Base-by-base conservation (phyloP, 2,329 filamentous ascomycete genomes). In the Ophiostoma sp. region DNA sequence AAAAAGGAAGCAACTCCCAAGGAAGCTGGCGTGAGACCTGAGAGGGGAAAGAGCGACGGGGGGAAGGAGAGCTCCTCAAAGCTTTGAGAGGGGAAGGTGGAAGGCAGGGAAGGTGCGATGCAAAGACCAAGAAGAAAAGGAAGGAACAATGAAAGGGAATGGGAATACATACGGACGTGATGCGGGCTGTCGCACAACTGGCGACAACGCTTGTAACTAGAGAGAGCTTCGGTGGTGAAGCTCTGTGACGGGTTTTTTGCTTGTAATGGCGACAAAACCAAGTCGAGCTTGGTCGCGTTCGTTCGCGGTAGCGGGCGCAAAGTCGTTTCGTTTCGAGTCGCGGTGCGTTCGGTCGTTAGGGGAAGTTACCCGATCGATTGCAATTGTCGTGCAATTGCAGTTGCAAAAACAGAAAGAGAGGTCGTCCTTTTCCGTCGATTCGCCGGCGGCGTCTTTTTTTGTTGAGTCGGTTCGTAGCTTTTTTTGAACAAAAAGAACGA, bases 271-370 rank as follows among this genome's bases (percentile, higher is more conserved):
- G 36, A 66, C 59, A 64, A 19, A 45, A 45, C 61, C 61, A 66
- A 66, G 61, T 25, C 61, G 61, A 66, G 61, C 61, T 45, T 66
- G 61, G 61, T 66, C 61, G 61, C 61, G 61, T 66, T 66, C 61
- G 61, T 66, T 66, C 36, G 39, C 61, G 61, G 22, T 45, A 45
- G 22, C n/a, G 42, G 45, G 31, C 64, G 64, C 25, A 52, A 69
- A 28, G 22, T 48, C 59, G 61, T 45, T 17, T n/a, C n/a, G n/a
- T n/a, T 36, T 36, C 22, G 50, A 19, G 36, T 66, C 12, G 36
- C 36, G 36, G 59, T 28, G 59, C 36, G 59, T 28, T 36, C 4
- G 57, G 17, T 48, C 15, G 42, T 15, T 48, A 15, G 28, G 19
- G 9, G 57, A 33, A 4, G 31, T 3, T 8, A 8, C 33, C 28